These are phyloP conservation scores for Zygosaccharomyces sapae DNA, from an alignment of 1,139 yeast species.

Conservation along the genomic window DNA sequence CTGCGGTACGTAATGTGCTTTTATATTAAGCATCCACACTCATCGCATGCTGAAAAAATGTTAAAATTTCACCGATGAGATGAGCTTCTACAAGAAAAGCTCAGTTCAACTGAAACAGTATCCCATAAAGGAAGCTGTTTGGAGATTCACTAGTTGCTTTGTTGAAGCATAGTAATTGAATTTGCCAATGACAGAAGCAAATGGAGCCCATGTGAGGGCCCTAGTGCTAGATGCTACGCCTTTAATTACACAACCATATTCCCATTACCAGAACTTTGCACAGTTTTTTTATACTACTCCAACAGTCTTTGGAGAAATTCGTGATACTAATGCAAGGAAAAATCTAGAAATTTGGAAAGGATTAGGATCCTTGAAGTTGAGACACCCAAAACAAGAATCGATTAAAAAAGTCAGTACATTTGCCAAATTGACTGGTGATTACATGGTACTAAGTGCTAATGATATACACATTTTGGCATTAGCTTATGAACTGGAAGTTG, in stretches of 20 bases:
- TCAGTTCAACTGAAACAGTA: background rate
- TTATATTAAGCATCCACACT: background rate
- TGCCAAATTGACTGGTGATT: slow-evolving; percentile 89
- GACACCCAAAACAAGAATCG: slow-evolving; percentile 70
- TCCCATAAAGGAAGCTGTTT: background rate
- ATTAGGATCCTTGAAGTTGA: slow-evolving; percentile 45
- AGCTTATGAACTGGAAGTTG: slow-evolving; percentile 80
- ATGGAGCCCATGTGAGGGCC: slow-evolving; percentile 42
- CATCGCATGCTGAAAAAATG: slow-evolving; percentile 6
- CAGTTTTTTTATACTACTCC: slow-evolving; percentile 78
- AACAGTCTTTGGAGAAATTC: slow-evolving; percentile 80
- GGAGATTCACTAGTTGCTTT: background rate
- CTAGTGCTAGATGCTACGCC: slow-evolving; percentile 94
- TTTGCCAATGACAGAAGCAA: slow-evolving; percentile 16
- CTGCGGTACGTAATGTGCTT: background rate
- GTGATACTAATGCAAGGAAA: slow-evolving; percentile 77
- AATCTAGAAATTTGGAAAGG: slow-evolving; percentile 79
- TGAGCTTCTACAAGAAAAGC: slow-evolving; percentile 12
- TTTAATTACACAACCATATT: slow-evolving; percentile 77
- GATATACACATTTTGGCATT: slow-evolving; percentile 91
- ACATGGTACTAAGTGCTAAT: slow-evolving; percentile 76
- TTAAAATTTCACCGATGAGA: slow-evolving; percentile 13
- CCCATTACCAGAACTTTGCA: slow-evolving; percentile 68
- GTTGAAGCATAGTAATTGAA: background rate
- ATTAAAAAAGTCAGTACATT: slow-evolving; percentile 67